Evolutionary conservation across 2,329 filamentous ascomycete species (phyloP).

Genomic region (Dactylellina parvicollis): DNA sequence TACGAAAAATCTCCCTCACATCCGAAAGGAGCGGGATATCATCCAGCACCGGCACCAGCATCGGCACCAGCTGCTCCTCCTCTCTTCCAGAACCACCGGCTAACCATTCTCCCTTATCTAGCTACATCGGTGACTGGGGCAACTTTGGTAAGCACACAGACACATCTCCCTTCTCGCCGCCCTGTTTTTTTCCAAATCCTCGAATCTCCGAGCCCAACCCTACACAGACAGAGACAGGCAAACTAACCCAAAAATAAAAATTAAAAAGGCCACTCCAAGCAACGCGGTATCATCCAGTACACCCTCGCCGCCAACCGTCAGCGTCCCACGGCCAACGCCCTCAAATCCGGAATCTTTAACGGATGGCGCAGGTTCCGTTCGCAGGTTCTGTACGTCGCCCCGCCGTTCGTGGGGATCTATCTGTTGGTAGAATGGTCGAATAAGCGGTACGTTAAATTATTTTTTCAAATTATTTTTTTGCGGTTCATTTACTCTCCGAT

Average conservation of each 20-base stretch:
- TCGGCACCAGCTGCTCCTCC: too few species aligned
- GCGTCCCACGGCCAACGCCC: slow-evolving; percentile 80
- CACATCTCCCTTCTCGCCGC: background rate
- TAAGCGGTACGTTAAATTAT: slow-evolving; percentile 72
- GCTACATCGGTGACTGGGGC: slow-evolving; percentile 48
- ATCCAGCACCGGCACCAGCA: too few species aligned
- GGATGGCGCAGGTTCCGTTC: slow-evolving; percentile 83
- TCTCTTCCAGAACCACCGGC: background rate
- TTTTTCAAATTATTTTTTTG: slow-evolving; percentile 48
- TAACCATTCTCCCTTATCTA: slow-evolving; percentile 8
- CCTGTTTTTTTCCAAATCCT: background rate
- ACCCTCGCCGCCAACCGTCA: slow-evolving; percentile 86
- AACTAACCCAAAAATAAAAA: background rate
- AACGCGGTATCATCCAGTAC: slow-evolving; percentile 71
- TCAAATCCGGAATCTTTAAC: slow-evolving; percentile 92
- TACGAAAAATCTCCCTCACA: background rate
- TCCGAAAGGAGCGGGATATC: background rate
- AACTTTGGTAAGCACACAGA: slow-evolving; percentile 31
- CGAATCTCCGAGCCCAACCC: too few species aligned
- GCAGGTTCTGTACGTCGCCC: slow-evolving; percentile 89
- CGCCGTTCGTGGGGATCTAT: slow-evolving; percentile 82
- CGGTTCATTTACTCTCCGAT: too few species aligned
- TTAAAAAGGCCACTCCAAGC: slow-evolving; percentile 25
- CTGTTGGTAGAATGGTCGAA: slow-evolving; percentile 88
- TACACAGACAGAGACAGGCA: too few species aligned